Evolutionary conservation across 108 stramenopile species (phyloP), one percentile per base, ranked within the genome.

Genomic region (Cyclotella kingstonii): DNA sequence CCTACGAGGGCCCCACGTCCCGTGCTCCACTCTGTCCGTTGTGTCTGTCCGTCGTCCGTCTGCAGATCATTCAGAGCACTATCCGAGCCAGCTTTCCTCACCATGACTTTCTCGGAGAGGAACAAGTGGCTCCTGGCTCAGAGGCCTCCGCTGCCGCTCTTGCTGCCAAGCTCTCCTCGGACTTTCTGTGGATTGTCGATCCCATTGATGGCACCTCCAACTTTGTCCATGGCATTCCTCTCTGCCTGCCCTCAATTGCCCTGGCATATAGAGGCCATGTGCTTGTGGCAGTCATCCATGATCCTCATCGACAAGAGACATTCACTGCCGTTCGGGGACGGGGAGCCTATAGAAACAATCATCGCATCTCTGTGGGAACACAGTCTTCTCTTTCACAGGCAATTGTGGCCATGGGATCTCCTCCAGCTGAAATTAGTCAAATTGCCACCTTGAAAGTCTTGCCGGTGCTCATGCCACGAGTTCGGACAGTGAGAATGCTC

Each of bases 91-190:
- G 65, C 2, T 92, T 83, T 61, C 89, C 93, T 6, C 36, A 53
- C 30, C 91, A 93, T 55, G 62, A 60, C 25, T 77, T 97, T 51
- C 77, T 97, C 10, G 95, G 95, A 0, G 94, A 96, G 70, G 94
- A 95, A 75, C 80, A 82, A 54, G 94, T 96, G 5, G 84, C 59
- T 18, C 80, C 90, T 6, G 94, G 94, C 5, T 78, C 76, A 22
- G 80, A 84, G n/a, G 89, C 94, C 0, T 73, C 82, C 28, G 81
- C 81, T 2, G 82, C 74, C 1, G 94, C 94, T 23, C 68, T 95
- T 29, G 60, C 79, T 5, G 66, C 51, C 41, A 70, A 75, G 15
- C 66, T 87, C 12, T 21, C 58, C 3, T 43, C 33, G 28, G n/a
- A 18, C n/a, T 68, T 68, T 68, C 77, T 91, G 11, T 85, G 82